phyloP scores from a whole-genome alignment of 192 early-diverging fungal species.

The Mycoemilia scoparia region DNA sequence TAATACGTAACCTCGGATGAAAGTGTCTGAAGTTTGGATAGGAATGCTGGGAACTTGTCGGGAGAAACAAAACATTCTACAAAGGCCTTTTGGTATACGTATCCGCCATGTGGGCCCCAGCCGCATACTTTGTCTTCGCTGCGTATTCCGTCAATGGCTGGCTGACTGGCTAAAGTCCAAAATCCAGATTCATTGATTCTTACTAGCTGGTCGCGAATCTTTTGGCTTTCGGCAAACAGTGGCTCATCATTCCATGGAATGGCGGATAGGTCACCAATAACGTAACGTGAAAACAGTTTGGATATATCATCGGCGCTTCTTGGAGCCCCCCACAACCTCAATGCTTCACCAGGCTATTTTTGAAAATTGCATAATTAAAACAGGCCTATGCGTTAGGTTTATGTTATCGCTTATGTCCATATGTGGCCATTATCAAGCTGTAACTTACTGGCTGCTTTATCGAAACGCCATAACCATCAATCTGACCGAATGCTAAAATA shows the following conservation, averaged over 20 bases:
- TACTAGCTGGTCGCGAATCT: slow-evolving; percentile 48
- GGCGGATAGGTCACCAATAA: slow-evolving; percentile 43
- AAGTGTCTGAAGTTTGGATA: slow-evolving; percentile 41
- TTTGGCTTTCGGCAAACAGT: slow-evolving; percentile 47
- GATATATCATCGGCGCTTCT: slow-evolving; percentile 37
- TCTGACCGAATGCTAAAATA: slow-evolving; percentile 64
- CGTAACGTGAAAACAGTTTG: slow-evolving; percentile 61
- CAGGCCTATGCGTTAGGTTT: too few relatives aligned
- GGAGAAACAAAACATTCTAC: slow-evolving; percentile 85
- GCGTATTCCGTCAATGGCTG: slow-evolving; percentile 73
- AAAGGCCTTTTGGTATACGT: slow-evolving; percentile 96
- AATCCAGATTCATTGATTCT: slow-evolving; percentile 59
- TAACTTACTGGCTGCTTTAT: too few relatives aligned
- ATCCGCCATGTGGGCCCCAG: slow-evolving; percentile 95
- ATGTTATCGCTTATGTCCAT: too few relatives aligned
- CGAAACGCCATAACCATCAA: slow-evolving; percentile 69
- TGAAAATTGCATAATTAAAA: too few relatives aligned
- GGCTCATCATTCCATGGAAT: slow-evolving; percentile 87
- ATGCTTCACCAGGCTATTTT: slow-evolving; percentile 36
- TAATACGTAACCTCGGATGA: slow-evolving; percentile 71
- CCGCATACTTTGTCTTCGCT: slow-evolving; percentile 62
- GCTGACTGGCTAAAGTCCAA: slow-evolving; percentile 91
- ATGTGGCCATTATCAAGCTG: too few relatives aligned
- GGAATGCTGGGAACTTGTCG: slow-evolving; percentile 43
- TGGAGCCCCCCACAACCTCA: slow-evolving; percentile 67